Base-by-base conservation (phyloP, 2,329 filamentous ascomycete genomes). In the Tolypocladium endophyticum region DNA sequence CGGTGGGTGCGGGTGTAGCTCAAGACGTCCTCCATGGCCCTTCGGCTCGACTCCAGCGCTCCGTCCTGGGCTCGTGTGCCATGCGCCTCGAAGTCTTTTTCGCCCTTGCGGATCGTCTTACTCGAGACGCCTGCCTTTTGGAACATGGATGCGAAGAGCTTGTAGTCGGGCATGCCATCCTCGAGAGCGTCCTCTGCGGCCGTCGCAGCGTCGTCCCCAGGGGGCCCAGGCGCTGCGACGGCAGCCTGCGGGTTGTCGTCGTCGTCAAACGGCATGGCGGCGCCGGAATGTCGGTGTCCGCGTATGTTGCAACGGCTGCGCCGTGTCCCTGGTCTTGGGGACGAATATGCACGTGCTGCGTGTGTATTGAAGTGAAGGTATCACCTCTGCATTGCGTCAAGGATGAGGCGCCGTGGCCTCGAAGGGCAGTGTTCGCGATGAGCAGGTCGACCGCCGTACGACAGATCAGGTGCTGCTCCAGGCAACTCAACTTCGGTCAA, bases 71-170 rank as follows among this genome's bases (percentile, higher is more conserved):
- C 85, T 38, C 84, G 83, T 2, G 94, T 97, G 55, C 90, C 89
- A 74, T 97, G 92, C 35, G 89, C 87, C 75, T 97, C 94, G 72
- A 97, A 99, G 76, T 99, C 94, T 74, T 99, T 99, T 72, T 96
- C 92, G 62, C 94, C 94, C 64, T 92, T 90, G 65, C 93, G 92
- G 41, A 96, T 91, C 14, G 92, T 82, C 66, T 85, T 84, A 57
- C 79, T 73, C 11, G 80, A 81, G 52, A 80, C 73, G 55, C 77
- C 75, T 58, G 77, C 75, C 68, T 82, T 82, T 62, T 76, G 71
- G 63, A 81, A 79, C 63, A 82, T 73, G 36, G 80, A 76, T 4
- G 77, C 76, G 63, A 87, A 86, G 63, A 92, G 87, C 64, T 89
- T 87, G 73, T 93, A 97, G 75, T 97, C 93, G 68, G 92, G 91